Base-by-base conservation (phyloP, 2,329 filamentous ascomycete species). In the Diaporthe sp. region DNA sequence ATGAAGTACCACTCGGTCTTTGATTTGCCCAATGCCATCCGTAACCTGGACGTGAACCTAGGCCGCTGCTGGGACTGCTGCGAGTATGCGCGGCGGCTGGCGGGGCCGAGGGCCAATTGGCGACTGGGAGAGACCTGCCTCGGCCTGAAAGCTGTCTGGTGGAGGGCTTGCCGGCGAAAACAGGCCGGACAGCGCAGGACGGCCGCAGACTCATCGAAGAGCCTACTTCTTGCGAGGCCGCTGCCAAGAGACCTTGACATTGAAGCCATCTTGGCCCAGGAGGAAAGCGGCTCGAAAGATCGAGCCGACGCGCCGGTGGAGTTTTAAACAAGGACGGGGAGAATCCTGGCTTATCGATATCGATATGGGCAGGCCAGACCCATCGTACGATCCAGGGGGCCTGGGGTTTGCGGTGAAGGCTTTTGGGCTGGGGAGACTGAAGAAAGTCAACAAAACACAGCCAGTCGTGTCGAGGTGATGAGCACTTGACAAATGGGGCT, bases 1-100 rank as follows among this genome's bases (percentile, higher is more conserved):
- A 98, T 98, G 62, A 94, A 94, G 84, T 95, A 95, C 96, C 96
- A 98, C 86, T 94, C 91, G 77, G 97, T 89, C 83, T 88, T 90
- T 78, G 86, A 87, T 79, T 87, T 88, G 77, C 84, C 86, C 71
- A 89, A 82, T 57, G 88, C 88, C 75, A 85, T 85, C 37, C 88
- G 85, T 74, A 91, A 84, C 39, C 88, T 87, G 67, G 88, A 87
- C 42, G 88, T 87, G 83, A 90, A 90, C 75, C 85, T 85, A 51
- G 85, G 87, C 77, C 86, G 83, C 77, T 86, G 85, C 73, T 86
- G 85, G 57, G 87, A 84, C 75, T 84, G 82, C 74, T 85, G 85
- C 67, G 87, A 87, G 73, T 83, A 85, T 65, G 79, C 78, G 44
- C 82, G 84, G 34, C 82, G 80, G 8, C 61, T 71, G 57, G 70